phyloP scores from a whole-genome alignment of 768 basidiomycete species.

The Leccinellum rugosiceps region DNA sequence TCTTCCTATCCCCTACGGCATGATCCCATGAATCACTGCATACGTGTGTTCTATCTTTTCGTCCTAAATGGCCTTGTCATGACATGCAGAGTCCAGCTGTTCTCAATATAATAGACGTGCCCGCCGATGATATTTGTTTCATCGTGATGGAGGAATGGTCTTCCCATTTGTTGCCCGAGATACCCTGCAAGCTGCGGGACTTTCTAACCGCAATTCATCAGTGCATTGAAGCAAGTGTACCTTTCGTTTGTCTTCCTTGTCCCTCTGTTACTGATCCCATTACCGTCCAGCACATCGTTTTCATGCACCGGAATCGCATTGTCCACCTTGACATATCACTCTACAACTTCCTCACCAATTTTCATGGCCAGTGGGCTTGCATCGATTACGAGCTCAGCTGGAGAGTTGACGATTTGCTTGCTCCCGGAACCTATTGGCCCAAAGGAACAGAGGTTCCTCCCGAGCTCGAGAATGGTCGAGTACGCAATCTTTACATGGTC shows the following conservation, averaged over 20 bases:
- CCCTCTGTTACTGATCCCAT: slow-evolving; percentile 1
- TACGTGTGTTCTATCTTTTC: slow-evolving; percentile 49
- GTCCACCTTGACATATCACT: slow-evolving; percentile 73
- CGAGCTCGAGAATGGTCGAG: slow-evolving; percentile 54
- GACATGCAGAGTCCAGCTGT: slow-evolving; percentile 46
- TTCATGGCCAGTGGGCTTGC: slow-evolving; percentile 60
- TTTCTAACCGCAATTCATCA: slow-evolving; percentile 61
- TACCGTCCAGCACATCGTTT: slow-evolving; percentile 52
- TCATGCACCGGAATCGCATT: slow-evolving; percentile 65
- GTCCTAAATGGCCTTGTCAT: neutral
- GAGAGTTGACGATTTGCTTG: slow-evolving; percentile 40
- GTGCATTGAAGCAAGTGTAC: slow-evolving; percentile 58
- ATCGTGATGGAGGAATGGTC: slow-evolving; percentile 85
- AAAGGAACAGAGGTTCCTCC: slow-evolving; percentile 69
- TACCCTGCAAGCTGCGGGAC: slow-evolving; percentile 47
- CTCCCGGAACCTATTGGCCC: slow-evolving; percentile 40
- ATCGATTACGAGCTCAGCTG: slow-evolving; percentile 74
- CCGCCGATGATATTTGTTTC: slow-evolving; percentile 52
- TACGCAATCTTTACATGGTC: slow-evolving; percentile 60
- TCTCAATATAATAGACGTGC: slow-evolving; percentile 56
- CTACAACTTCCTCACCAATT: slow-evolving; percentile 66
- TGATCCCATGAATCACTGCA: slow-evolving; percentile 72
- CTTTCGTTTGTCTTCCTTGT: neutral
- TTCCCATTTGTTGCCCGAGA: slow-evolving; percentile 50
- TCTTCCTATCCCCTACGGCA: slow-evolving; percentile 49